A percentile compares a stretch with the other conserved stretches of the same genome.
Evolutionary conservation across 805 yeast genomes (phyloP).

Genomic region (Lipomyces mesembrius): DNA sequence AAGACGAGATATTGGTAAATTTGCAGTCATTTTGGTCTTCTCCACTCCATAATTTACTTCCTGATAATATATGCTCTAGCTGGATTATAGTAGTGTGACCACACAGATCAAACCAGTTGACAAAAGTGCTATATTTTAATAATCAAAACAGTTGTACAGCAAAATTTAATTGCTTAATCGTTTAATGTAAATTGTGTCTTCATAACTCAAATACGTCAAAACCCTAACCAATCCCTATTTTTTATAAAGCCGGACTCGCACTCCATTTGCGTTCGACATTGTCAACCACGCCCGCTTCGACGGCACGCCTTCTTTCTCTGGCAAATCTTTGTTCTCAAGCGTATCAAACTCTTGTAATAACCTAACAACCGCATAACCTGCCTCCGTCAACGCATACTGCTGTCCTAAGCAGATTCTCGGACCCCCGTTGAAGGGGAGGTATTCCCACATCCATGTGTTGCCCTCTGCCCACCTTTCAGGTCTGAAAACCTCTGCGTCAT

Average conservation of each 20-base stretch:
- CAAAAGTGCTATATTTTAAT: background rate
- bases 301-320: constrained; percentile 18
- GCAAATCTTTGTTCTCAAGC: constrained; percentile 27
- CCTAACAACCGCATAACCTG: constrained; percentile 52
- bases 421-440: constrained; percentile 60
- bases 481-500: constrained; percentile 50
- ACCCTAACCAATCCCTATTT: constrained; percentile 46
- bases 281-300: constrained; percentile 20
- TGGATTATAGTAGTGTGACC: too few species aligned
- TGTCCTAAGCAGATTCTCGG: constrained; percentile 62
- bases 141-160: background rate
- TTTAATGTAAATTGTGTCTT: too few species aligned
- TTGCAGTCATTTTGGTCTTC: too few species aligned
- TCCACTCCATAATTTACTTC: too few species aligned
- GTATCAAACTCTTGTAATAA: constrained; percentile 46
- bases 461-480: constrained; percentile 56
- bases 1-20: too few species aligned
- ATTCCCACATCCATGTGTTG: constrained; percentile 53
- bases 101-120: too few species aligned
- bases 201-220: background rate
- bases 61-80: too few species aligned
- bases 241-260: constrained; percentile 16
- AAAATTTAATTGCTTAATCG: too few species aligned
- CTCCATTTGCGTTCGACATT: constrained; percentile 22
- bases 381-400: constrained; percentile 61